Evolutionary conservation across 495 filamentous ascomycete genomes (phyloP).

Genomic region (Margaritispora aquatica): DNA sequence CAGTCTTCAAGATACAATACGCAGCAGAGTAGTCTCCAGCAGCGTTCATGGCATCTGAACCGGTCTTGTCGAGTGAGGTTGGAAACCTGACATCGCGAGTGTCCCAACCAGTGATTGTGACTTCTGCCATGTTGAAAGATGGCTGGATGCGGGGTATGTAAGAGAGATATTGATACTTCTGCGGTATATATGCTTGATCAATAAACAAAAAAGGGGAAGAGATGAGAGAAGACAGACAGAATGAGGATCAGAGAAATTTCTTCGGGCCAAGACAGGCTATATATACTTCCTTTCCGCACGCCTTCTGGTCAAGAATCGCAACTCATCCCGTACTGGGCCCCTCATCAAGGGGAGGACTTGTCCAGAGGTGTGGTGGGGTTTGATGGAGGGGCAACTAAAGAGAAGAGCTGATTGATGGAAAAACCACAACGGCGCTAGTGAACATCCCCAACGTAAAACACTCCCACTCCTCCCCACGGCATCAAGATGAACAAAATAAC

Average conservation of each 20-base stretch:
- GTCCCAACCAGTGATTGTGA: slow-evolving; percentile 74
- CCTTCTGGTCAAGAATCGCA: neutral
- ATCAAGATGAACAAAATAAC: neutral
- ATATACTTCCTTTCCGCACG: neutral
- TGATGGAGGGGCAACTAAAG: neutral
- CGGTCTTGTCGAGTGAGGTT: slow-evolving; percentile 90
- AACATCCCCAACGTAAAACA: neutral
- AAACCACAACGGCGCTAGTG: neutral
- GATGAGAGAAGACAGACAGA: neutral
- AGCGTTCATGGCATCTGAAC: slow-evolving; percentile 96
- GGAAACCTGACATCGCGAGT: slow-evolving; percentile 90
- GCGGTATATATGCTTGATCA: neutral
- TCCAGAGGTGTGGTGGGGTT: neutral
- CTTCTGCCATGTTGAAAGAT: slow-evolving; percentile 39
- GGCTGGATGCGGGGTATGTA: neutral
- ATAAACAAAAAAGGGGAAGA: neutral
- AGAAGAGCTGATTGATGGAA: neutral
- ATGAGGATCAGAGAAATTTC: neutral
- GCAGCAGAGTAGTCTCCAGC: slow-evolving; percentile 90
- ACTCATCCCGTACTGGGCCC: neutral
- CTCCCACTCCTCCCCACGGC: neutral
- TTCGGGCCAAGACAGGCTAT: neutral
- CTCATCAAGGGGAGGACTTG: neutral
- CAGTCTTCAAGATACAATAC: slow-evolving; percentile 86
- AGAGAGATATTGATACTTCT: neutral